Evolutionary conservation across 2,329 filamentous ascomycete species (phyloP).

Genomic region (Phyllosticta citriasiana): DNA sequence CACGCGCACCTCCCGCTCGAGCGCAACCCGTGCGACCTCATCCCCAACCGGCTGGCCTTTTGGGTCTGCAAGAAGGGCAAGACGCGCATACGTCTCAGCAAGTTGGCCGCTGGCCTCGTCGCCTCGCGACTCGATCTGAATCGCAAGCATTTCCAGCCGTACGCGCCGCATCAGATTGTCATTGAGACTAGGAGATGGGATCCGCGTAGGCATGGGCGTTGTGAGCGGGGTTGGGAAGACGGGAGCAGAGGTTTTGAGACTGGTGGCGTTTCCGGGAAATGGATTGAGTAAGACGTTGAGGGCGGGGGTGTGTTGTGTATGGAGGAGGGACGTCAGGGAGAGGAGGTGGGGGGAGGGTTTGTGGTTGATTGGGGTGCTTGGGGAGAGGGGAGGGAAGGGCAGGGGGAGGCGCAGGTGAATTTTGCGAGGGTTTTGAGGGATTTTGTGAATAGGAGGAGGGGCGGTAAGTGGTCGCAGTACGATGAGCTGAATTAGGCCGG

Average conservation of each 20-base stretch:
- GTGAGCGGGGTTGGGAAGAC: not conserved
- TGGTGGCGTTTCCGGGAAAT: constrained; percentile 1
- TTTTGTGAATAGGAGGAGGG: not conserved
- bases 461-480: not conserved
- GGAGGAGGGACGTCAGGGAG: not conserved
- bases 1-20: constrained; percentile 35
- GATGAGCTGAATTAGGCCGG: not conserved
- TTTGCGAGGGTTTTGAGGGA: not conserved
- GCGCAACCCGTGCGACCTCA: constrained; percentile 54
- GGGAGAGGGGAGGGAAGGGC: not conserved
- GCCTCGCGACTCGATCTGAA: constrained; percentile 54
- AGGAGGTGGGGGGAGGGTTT: not conserved
- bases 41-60: constrained; percentile 57
- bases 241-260: not conserved
- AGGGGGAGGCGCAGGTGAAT: not conserved
- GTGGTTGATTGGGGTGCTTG: not conserved
- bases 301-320: not conserved
- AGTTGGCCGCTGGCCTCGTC: constrained; percentile 61
- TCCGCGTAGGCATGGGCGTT: constrained; percentile 26
- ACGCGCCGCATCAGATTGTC: constrained; percentile 7
- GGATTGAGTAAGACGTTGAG: not conserved
- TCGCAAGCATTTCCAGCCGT: constrained; percentile 65
- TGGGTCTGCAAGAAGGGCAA: constrained; percentile 39
- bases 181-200: constrained; percentile 40
- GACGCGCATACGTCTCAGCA: constrained; percentile 47